Evolutionary conservation across 129 eudicot genomes (phyloP), one percentile per base, ranked within the genome.

Genomic region (Helianthus annuus): DNA sequence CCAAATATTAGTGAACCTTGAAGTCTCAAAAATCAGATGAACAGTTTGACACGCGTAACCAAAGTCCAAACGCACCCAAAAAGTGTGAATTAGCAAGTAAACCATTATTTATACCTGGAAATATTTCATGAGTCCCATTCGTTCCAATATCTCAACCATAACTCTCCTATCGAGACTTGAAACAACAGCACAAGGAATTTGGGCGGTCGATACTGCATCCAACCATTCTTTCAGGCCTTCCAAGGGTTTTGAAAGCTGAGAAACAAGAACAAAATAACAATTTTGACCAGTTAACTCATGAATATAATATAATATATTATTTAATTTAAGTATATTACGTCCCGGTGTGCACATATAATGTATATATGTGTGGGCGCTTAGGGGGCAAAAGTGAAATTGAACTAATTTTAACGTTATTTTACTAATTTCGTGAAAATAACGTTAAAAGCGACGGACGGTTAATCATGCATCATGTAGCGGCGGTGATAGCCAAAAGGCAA

Each of bases 141-240:
- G 76, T 32, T 82, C 84, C 68, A 93, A 83, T 22, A 85, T 73
- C 34, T 90, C 90, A 64, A 93, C 90, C 92, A 93, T 85, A 66
- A 69, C 76, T 76, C 79, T 86, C 52, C 90, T 82, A 76, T 84
- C 92, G 67, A 93, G 90, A 87, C 97, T 84, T 48, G 97, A 93
- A 78, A 93, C 98, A 82, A 93, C 85, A 45, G 98, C 98, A 76
- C 96, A 93, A 39, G 96, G 98, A 57, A 93, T 89, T 46, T 88
- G 96, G 22, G 90, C 87, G 12, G 88, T 85, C 16, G 85, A 85
- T 66, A 93, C 83, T n/a, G 96, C 95, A 73, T 86, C 92, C 82
- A 93, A 80, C 98, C 98, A 93, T 80, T 89, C 97, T 69, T 82
- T 86, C 56, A 93, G 40, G 13, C 97, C 97, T 54, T 85, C 89